Evolutionary conservation across 441 rosid species (phyloP), one percentile per base, ranked within the genome.

Genomic region (Adansonia rubrostipa): DNA sequence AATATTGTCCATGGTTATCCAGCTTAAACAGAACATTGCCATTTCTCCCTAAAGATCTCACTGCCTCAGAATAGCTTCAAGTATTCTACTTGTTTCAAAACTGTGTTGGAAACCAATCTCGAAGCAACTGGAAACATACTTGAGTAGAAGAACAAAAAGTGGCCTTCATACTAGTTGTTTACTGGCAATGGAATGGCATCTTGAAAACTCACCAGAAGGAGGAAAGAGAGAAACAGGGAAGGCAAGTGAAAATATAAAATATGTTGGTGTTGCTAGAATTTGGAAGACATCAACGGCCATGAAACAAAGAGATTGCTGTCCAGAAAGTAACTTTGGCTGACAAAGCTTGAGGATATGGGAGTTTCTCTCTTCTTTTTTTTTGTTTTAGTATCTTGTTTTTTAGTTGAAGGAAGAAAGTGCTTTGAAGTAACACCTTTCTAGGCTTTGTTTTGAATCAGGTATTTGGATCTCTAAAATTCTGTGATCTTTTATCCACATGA

Each of bases 201-300:
- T 44, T 42, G 54, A 42, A 67, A 67, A 7, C 64, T 44, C 71
- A 67, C 53, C 51, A 4, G 33, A 9, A 65, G 24, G 24, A 64
- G 17, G 44, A 45, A n/a, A n/a, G 24, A 36, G 47, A 42, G 28
- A 20, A 66, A 42, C 28, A 66, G 51, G 28, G 44, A 65, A 17
- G 51, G 24, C 51, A n/a, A n/a, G 53, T 67, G 53, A 67, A 66
- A 67, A 44, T 66, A 44, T 67, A 44, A 44, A 67, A 44, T 67
- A 10, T 67, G 71, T 44, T 67, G 53, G 9, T 17, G 33, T 67
- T 19, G 53, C 28, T 44, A 17, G 71, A 44, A 44, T 28, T 67
- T 67, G 53, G 33, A 67, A 67, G 17, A 53, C 53, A 67, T 67
- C 53, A 44, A 44, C 44, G 6, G 53, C 33, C 33, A 17, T 65